Evolutionary conservation across 192 early-diverging fungal genomes (phyloP).

Genomic region (Rhizoclosmatium globosum): DNA sequence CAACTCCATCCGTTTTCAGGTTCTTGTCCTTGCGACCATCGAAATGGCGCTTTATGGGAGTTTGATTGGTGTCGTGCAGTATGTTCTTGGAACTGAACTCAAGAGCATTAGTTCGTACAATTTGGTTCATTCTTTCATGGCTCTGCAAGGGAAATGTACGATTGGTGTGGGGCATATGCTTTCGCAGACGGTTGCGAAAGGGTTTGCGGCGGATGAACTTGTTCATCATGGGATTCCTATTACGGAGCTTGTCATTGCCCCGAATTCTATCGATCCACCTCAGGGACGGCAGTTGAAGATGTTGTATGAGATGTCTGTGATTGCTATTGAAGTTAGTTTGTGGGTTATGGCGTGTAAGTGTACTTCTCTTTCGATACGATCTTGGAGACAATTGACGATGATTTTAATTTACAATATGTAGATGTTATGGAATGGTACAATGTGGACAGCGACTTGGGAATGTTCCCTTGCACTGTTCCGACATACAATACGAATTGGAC

Average conservation of each 20-base stretch:
- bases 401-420: too few species aligned
- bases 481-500: slow-evolving; percentile 19
- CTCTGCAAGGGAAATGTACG: slow-evolving; percentile 15
- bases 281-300: neutral
- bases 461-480: neutral
- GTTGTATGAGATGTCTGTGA: neutral
- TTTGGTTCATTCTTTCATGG: slow-evolving; percentile 11
- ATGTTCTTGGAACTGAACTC: slow-evolving; percentile 4
- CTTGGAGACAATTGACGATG: too few species aligned
- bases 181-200: neutral
- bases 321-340: slow-evolving; percentile 8
- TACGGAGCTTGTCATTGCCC: neutral
- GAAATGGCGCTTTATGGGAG: neutral
- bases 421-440: slow-evolving; percentile 6
- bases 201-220: slow-evolving; percentile 15
- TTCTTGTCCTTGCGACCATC: slow-evolving; percentile 5
- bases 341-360: neutral
- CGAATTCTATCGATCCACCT: neutral
- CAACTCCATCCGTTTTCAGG: neutral
- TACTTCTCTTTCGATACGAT: too few species aligned
- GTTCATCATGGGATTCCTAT: neutral
- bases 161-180: neutral
- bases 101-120: slow-evolving; percentile 11
- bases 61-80: slow-evolving; percentile 2
- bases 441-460: slow-evolving; percentile 3